Evolutionary conservation across 2,329 filamentous ascomycete species (phyloP).

Genomic region (Beauveria sp.): DNA sequence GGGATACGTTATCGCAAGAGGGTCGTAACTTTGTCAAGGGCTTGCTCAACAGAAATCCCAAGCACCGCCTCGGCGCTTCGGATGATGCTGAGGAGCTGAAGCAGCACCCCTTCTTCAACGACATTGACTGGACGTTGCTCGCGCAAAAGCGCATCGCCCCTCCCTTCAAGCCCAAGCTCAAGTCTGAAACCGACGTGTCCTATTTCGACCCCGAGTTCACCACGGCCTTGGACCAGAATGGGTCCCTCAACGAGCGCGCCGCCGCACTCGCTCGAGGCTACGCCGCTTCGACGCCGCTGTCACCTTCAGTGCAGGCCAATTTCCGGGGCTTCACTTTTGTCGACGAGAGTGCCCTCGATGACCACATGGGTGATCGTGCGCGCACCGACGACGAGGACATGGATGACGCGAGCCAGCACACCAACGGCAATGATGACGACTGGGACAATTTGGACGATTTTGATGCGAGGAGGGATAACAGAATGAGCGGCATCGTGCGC

Average conservation of each 20-base stretch:
- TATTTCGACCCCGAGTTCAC: conserved; percentile 99
- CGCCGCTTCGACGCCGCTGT: conserved; percentile 83
- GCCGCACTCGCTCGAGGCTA: conserved; percentile 79
- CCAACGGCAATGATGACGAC: conserved; percentile 37
- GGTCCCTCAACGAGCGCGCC: conserved; percentile 85
- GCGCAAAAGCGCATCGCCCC: conserved; percentile 88
- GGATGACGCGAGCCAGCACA: conserved; percentile 39
- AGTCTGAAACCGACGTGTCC: conserved; percentile 90
- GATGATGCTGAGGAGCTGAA: conserved; percentile 92
- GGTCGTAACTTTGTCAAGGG: conserved; percentile 98
- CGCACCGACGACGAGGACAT: conserved; percentile 50
- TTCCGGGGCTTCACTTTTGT: conserved; percentile 99
- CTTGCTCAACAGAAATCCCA: conserved; percentile 90
- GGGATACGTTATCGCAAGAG: conserved; percentile 88
- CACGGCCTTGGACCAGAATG: conserved; percentile 78
- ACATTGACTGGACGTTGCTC: conserved; percentile 87
- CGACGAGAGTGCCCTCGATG: conserved; percentile 92
- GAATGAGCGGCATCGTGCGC: conserved; percentile 58
- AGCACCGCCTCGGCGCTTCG: conserved; percentile 84
- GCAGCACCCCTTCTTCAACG: conserved; percentile 86
- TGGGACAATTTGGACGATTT: conserved; percentile 53
- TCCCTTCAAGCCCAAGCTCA: conserved; percentile 95
- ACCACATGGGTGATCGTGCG: conserved; percentile 58
- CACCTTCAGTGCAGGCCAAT: conserved; percentile 92
- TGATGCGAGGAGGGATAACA: conserved; percentile 43